Evolutionary conservation across 345 rosid species (phyloP), one percentile per base, ranked within the genome.

Genomic region (Eucalyptus curtisii): DNA sequence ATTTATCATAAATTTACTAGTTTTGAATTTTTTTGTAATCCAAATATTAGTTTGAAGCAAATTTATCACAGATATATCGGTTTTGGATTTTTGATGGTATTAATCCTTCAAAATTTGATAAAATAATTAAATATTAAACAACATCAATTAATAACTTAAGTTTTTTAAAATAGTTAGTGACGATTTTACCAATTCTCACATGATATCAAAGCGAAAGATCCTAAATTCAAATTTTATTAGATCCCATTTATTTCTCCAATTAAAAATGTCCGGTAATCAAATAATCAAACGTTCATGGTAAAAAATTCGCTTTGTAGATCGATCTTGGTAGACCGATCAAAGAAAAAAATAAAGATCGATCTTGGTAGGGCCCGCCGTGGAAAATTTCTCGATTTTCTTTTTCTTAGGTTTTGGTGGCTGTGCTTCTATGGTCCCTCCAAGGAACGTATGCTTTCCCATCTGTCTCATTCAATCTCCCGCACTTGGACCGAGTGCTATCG

Each of bases 1-100:
- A 55, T 55, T 55, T 55, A 0, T 55, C 3, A 4, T 55, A 0
- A 24, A 55, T 55, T 22, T 55, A 24, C 0, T 55, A 55, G 2
- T 55, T 24, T 55, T 1, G 6, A 55, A 1, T 24, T 55, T 55
- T 55, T 55, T 55, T 2, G 1, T 55, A 10, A 22, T 55, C 1
- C 10, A 55, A 55, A 55, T 52, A 55, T 55, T 55, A 55, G 0
- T 55, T 55, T 55, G 1, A 17, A 55, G 3, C 9, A 55, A 55
- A 55, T 55, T 55, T 55, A 0, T 24, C 5, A 55, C 3, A 4
- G 5, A 22, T 55, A 22, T 55, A 55, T 24, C 4, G 1, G 1
- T 55, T 55, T 55, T 55, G 2, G 1, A 52, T 24, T 50, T 50
- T 50, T 50, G 1, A 50, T 50, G 20, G 22, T 50, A 50, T 16